Percentiles rank a stretch among this genome's conserved stretches.
Evolutionary conservation across 805 yeast genomes (phyloP).

Genomic region (Barnettozyma siamensis): DNA sequence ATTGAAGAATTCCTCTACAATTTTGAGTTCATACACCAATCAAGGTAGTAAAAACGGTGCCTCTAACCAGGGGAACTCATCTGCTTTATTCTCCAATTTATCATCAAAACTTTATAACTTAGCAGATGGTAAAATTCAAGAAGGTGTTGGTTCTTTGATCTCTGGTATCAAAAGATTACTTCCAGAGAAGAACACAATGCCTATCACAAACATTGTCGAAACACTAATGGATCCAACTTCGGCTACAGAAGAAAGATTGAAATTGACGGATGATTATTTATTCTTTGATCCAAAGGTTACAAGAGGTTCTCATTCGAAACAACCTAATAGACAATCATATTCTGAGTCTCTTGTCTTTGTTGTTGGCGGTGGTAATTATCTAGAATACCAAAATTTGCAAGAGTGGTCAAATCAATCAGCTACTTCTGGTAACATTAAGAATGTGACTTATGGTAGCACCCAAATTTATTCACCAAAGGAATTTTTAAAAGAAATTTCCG

Average conservation of each 20-base stretch:
- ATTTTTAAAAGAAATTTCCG: constrained; percentile 56
- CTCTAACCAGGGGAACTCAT: constrained; percentile 26
- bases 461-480: constrained; percentile 63
- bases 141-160: constrained; percentile 85
- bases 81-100: constrained; percentile 65
- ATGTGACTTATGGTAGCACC: constrained; percentile 84
- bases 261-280: constrained; percentile 80
- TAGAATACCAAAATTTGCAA: constrained; percentile 90
- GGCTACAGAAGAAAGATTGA: constrained; percentile 57
- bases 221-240: constrained; percentile 80
- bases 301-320: constrained; percentile 84
- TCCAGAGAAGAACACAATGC: constrained; percentile 84
- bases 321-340: constrained; percentile 79
- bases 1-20: constrained; percentile 37
- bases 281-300: constrained; percentile 83
- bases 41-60: constrained; percentile 18
- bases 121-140: constrained; percentile 75
- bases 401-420: constrained; percentile 60
- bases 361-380: constrained; percentile 94
- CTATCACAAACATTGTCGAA: constrained; percentile 86
- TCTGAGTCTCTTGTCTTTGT: constrained; percentile 83
- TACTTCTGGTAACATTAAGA: constrained; percentile 38
- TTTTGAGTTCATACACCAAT: constrained; percentile 29
- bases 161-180: constrained; percentile 81
- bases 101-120: constrained; percentile 75